Percentiles rank a stretch among this genome's conserved stretches.
Conservation (phyloP, 768 basidiomycete genomes). For the Kockovaella imperatae region DNA sequence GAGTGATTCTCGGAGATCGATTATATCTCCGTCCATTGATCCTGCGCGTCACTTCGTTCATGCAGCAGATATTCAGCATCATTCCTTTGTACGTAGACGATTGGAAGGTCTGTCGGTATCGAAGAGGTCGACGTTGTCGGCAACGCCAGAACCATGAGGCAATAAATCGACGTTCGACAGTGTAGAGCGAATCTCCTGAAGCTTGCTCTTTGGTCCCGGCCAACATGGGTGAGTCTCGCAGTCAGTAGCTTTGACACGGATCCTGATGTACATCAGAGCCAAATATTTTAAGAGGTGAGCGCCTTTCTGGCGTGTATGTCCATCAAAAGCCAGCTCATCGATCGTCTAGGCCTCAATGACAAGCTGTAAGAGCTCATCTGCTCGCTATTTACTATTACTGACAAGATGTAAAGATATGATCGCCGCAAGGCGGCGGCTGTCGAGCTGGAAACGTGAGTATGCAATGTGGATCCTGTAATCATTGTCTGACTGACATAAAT, state of each 20-base stretch:
- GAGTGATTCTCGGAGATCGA: too few species aligned
- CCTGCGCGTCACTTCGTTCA: too few species aligned
- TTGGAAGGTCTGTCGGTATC: too few species aligned
- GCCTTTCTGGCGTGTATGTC: too few species aligned
- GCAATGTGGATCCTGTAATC: not conserved
- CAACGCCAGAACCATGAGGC: too few species aligned
- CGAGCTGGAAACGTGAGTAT: conserved; percentile 79
- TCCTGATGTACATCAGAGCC: conserved; percentile 15
- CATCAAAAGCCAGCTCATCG: not conserved
- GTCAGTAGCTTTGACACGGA: not conserved
- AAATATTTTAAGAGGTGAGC: conserved; percentile 31
- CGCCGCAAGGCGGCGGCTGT: conserved; percentile 91
- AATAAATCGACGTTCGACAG: too few species aligned
- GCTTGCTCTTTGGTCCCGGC: too few species aligned
- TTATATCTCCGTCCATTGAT: too few species aligned
- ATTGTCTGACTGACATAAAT: not conserved
- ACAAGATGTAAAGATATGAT: conserved; percentile 57
- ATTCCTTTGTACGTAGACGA: too few species aligned
- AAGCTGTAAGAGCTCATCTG: conserved; percentile 26
- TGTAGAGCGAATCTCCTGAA: too few species aligned
- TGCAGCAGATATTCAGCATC: too few species aligned
- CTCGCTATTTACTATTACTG: conserved; percentile 1
- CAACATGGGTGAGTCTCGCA: conserved; percentile 1
- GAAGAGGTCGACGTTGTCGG: too few species aligned
- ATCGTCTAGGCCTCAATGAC: conserved; percentile 39